Evolutionary conservation across 2,329 filamentous ascomycete genomes (phyloP).

Genomic region (Curvularia eragrostidis): DNA sequence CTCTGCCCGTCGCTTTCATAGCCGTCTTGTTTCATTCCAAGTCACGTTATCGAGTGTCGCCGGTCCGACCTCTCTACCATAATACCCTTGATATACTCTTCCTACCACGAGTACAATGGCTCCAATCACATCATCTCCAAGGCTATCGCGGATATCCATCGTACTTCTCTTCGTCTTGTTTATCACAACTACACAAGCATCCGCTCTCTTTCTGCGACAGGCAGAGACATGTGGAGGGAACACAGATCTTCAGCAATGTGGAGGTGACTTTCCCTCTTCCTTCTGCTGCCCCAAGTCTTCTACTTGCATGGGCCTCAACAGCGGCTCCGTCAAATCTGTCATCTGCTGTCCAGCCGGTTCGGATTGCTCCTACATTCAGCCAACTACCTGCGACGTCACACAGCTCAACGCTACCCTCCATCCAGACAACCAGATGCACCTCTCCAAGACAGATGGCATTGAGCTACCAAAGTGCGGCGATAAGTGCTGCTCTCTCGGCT

Average conservation of each 20-base stretch:
- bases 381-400: conserved; percentile 69
- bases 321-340: conserved; percentile 68
- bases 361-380: conserved; percentile 66
- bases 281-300: conserved; percentile 69
- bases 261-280: conserved; percentile 62
- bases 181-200: conserved; percentile 35
- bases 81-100: conserved; percentile 2
- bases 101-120: conserved; percentile 31
- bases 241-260: conserved; percentile 60
- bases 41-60: conserved; percentile 20
- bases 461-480: conserved; percentile 64
- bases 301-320: conserved; percentile 64
- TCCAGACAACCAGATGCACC: conserved; percentile 69
- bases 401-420: conserved; percentile 66
- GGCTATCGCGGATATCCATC: conserved; percentile 43
- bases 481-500: conserved; percentile 76
- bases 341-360: conserved; percentile 71
- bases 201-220: conserved; percentile 40
- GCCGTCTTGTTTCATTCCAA: conserved; percentile 14
- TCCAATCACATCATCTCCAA: conserved; percentile 35
- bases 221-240: conserved; percentile 59
- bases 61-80: conserved; percentile 17
- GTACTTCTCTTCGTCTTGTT: conserved; percentile 40
- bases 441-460: conserved; percentile 63
- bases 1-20: conserved; percentile 9